Base-by-base conservation (phyloP, 805 yeast species). In the Yarrowia bubula region DNA sequence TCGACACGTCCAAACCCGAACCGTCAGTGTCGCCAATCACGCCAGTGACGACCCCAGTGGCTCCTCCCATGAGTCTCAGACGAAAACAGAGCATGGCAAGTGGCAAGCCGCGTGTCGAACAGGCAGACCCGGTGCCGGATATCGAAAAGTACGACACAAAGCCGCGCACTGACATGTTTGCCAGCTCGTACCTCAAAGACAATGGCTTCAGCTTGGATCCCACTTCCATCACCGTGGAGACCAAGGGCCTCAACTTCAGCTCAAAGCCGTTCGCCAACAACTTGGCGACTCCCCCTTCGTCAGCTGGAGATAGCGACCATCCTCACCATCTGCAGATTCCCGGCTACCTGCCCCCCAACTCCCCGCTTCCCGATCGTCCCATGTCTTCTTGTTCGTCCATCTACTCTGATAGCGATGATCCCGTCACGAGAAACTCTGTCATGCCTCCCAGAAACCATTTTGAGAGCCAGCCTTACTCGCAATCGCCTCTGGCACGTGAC, bases 21-120 rank as follows among this genome's bases (percentile, higher is more conserved):
- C 15, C 41, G 15, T 41, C 55, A 4, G 7, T 48, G 4, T 18
- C 57, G 8, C 41, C 57, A 3, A 17, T 38, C 17, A 38, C 31
- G 28, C 28, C 28, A 5, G 28, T 22, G 3, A 17, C 33, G 8
- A 32, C 33, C 1, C 65, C 65, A 13, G 39, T 48, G 13, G 57
- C 65, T 0, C 57, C 65, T 1, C 65, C 65, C 35, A 58, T 58
- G 64, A 43, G 51, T 3, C 35, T 58, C 35, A 15, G 64, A 35
- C 41, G 64, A 1, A 58, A 58, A 8, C 51, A 58, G 42, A 43
- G 51, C 35, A 58, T 58, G 64, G 64, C 64, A 2, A 33, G 41
- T 4, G 55, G 55, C 28, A 58, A 43, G 42, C 37, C 33, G n/a
- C 10, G 18, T 9, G 14, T 32, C 31, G 48, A 55, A 13, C 47